Base-by-base conservation (phyloP, 805 yeast genomes). In the Isabelozyma pseudorhagii region DNA sequence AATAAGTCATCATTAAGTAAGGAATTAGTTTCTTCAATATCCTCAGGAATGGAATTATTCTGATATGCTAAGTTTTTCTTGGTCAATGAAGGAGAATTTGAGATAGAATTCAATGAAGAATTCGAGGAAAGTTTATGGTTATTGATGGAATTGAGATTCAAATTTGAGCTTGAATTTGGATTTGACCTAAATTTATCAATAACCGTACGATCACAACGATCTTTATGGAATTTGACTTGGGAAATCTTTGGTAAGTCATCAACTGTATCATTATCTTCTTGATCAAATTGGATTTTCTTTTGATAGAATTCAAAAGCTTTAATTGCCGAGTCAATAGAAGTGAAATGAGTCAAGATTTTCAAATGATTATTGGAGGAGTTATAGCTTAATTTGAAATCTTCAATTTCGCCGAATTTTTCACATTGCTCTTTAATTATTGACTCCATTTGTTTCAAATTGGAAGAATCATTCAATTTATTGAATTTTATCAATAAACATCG, bases 241-340 rank as follows among this genome's bases (percentile, higher is more conserved):
- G 44, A 44, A 45, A 64, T 59, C 25, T 50, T 48, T 8, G 44
- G 25, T 5, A 41, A 14, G 28, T 15, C 10, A 21, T 41, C 44
- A n/a, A 18, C 50, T 61, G 14, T 47, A 53, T 28, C 38, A 49
- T 47, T 43, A 21, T 49, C 40, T 21, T 46, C 47, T 44, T 40
- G 34, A 45, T 43, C 13, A 40, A 40, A 27, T 36, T 63, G 62
- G 29, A 67, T 55, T 39, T 57, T 53, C 41, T 60, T 58, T 21
- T 44, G 49, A 46, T 51, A 56, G 45, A 66, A 69, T 55, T 77
- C 77, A 45, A 69, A 74, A 42, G 74, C 66, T 50, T 72, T 72
- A 46, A 78, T 74, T 13, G 82, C 78, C 8, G 75, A 56, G 44
- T 75, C 75, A 34, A 79, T 75, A 27, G 79, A 70, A 3, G 76